Conservation (phyloP, 1,284 basidiomycete species). For the Porodaedalea pini region DNA sequence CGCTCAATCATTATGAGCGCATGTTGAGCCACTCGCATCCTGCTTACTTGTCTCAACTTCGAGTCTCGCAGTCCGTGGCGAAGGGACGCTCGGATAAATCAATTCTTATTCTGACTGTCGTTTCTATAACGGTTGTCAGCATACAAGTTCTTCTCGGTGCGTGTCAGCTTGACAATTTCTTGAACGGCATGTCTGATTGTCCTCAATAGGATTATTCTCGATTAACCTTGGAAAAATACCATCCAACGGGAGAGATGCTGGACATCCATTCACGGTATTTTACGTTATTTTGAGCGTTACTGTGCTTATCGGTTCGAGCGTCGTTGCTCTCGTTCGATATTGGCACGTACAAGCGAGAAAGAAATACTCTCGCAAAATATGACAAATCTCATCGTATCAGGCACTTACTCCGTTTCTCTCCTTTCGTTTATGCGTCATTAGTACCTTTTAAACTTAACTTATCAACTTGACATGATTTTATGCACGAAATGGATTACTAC, state of each 20-base stretch:
- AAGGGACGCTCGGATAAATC: slow-evolving; percentile 65
- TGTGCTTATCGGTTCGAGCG: slow-evolving; percentile 38
- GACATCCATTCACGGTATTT: slow-evolving; percentile 40
- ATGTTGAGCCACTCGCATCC: slow-evolving; percentile 87
- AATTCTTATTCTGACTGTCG: slow-evolving; percentile 62
- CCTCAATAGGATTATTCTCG: slow-evolving; percentile 56
- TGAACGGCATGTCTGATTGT: slow-evolving; percentile 10
- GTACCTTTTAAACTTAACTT: slow-evolving; percentile 1
- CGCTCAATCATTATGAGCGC: slow-evolving; percentile 85
- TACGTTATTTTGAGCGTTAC: slow-evolving; percentile 44
- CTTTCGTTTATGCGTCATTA: neutral
- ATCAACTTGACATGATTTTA: neutral
- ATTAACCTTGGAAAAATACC: slow-evolving; percentile 52
- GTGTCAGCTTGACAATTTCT: slow-evolving; percentile 24
- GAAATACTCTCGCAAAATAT: slow-evolving; percentile 22
- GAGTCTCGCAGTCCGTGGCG: slow-evolving; percentile 56
- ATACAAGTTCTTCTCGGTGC: slow-evolving; percentile 65
- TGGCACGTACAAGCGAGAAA: slow-evolving; percentile 60
- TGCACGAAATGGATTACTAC: neutral
- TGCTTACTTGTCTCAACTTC: slow-evolving; percentile 78
- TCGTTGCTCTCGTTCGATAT: slow-evolving; percentile 42
- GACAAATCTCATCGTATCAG: neutral
- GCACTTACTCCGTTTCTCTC: neutral
- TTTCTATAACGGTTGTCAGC: slow-evolving; percentile 70
- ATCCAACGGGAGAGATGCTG: slow-evolving; percentile 27